Evolutionary conservation across 1,284 basidiomycete genomes (phyloP).

Genomic region (Irpex lacteus): DNA sequence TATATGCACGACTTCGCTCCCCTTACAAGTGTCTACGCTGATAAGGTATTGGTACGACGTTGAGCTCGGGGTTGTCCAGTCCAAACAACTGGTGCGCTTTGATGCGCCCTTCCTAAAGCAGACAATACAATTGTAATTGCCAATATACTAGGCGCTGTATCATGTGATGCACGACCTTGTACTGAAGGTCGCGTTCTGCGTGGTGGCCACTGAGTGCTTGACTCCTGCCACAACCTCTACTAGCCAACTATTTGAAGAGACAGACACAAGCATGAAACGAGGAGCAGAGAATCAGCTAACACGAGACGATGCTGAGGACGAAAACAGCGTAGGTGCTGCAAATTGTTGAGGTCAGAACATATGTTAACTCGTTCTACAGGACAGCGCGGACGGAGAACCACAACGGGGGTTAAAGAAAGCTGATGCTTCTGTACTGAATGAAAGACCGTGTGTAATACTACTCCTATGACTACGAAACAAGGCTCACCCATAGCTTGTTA

Average conservation of each 20-base stretch:
- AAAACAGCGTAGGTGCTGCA: constrained; percentile 25
- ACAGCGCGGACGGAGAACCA: constrained; percentile 29
- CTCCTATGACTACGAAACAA: constrained; percentile 3
- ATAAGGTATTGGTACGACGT: too few species aligned
- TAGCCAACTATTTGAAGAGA: neutral
- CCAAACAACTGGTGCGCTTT: neutral
- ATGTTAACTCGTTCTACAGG: constrained; percentile 28
- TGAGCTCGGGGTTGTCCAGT: too few species aligned
- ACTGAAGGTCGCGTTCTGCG: constrained; percentile 8
- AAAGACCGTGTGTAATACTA: constrained; percentile 43
- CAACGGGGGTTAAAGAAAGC: constrained; percentile 52
- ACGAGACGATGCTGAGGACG: constrained; percentile 51
- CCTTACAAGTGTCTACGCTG: too few species aligned
- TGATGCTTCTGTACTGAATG: constrained; percentile 48
- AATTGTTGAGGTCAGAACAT: neutral
- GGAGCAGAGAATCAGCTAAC: constrained; percentile 71
- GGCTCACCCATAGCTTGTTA: constrained; percentile 24
- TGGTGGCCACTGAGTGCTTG: neutral
- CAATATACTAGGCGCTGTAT: neutral
- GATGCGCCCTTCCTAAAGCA: neutral
- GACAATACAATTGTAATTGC: neutral
- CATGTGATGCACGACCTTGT: constrained; percentile 2
- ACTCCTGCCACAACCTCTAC: constrained; percentile 5
- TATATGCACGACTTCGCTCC: too few species aligned
- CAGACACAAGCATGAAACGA: constrained; percentile 56